A percentile compares a stretch with the other conserved stretches of the same genome.
These are phyloP conservation scores for Candida corydali DNA, from an alignment of 805 yeast genomes.

Conservation along the genomic window DNA sequence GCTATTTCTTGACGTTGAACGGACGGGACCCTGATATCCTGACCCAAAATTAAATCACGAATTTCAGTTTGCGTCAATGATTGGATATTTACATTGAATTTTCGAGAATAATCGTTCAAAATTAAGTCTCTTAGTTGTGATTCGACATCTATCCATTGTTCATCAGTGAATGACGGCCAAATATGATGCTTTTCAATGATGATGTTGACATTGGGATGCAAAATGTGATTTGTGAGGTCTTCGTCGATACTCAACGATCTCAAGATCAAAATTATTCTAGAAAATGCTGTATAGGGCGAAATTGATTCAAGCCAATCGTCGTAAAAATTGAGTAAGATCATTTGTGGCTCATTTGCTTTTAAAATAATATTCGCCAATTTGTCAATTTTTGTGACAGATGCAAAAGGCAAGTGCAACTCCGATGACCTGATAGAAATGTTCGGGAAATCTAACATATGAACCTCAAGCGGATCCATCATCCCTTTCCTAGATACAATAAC, in stretches of 20 bases:
- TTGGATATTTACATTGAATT: slow-evolving; percentile 79
- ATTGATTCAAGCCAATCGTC: slow-evolving; percentile 89
- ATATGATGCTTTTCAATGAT: slow-evolving; percentile 73
- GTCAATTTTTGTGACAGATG: slow-evolving; percentile 77
- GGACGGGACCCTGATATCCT: slow-evolving; percentile 88
- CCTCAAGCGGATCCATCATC: slow-evolving; percentile 90
- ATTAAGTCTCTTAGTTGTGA: slow-evolving; percentile 84
- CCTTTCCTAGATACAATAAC: slow-evolving; percentile 87
- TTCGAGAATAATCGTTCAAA: slow-evolving; percentile 76
- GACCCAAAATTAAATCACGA: slow-evolving; percentile 90
- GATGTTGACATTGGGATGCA: slow-evolving; percentile 70
- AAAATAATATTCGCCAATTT: slow-evolving; percentile 74
- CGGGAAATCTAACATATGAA: slow-evolving; percentile 95
- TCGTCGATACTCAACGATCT: slow-evolving; percentile 76
- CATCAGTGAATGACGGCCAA: slow-evolving; percentile 89
- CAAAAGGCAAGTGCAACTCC: slow-evolving; percentile 86
- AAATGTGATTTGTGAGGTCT: slow-evolving; percentile 69
- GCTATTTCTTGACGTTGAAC: slow-evolving; percentile 80
- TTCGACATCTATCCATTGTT: slow-evolving; percentile 91
- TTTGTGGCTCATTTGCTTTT: slow-evolving; percentile 87
- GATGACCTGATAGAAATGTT: slow-evolving; percentile 85
- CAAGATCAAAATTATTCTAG: slow-evolving; percentile 76
- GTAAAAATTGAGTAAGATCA: slow-evolving; percentile 85
- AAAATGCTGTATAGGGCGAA: slow-evolving; percentile 90
- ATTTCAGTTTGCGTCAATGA: slow-evolving; percentile 91